These are phyloP conservation scores for Colletotrichum sp. DNA, from an alignment of 2,329 filamentous ascomycete species.

Conservation along the genomic window DNA sequence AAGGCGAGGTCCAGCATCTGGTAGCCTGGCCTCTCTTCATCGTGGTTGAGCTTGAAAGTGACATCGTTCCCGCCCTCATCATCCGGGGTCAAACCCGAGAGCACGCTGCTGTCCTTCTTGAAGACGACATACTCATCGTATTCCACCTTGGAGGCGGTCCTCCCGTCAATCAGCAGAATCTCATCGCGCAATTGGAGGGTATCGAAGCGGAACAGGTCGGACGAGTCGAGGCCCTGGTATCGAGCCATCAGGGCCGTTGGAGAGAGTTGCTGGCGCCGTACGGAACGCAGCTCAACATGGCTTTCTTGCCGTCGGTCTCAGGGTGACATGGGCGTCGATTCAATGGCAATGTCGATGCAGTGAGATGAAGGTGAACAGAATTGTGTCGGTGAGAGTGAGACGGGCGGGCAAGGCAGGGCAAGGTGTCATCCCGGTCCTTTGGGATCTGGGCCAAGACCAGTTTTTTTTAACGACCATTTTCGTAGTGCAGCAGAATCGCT, in stretches of 20 bases:
- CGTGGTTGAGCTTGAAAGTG: slow-evolving; percentile 36
- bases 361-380: background rate
- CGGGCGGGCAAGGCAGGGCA: background rate
- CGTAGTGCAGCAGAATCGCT: background rate
- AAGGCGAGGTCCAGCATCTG: slow-evolving; percentile 37
- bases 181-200: slow-evolving; percentile 34
- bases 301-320: background rate
- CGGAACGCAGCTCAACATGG: slow-evolving; percentile 9
- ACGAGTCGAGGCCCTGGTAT: slow-evolving; percentile 20
- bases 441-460: background rate
- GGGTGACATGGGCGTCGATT: background rate
- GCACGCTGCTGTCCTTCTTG: slow-evolving; percentile 24
- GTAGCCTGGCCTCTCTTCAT: slow-evolving; percentile 34
- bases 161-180: slow-evolving; percentile 34
- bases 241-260: slow-evolving; percentile 13
- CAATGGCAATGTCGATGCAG: background rate
- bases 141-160: slow-evolving; percentile 35
- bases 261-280: background rate
- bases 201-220: slow-evolving; percentile 43
- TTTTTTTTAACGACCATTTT: background rate
- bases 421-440: background rate
- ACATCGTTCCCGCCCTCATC: slow-evolving; percentile 15
- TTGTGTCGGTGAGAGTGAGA: background rate
- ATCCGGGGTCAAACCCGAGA: background rate
- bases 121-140: slow-evolving; percentile 45